phyloP scores from a whole-genome alignment of 2,329 filamentous ascomycete species.

The Ophiosphaerella herpotricha region DNA sequence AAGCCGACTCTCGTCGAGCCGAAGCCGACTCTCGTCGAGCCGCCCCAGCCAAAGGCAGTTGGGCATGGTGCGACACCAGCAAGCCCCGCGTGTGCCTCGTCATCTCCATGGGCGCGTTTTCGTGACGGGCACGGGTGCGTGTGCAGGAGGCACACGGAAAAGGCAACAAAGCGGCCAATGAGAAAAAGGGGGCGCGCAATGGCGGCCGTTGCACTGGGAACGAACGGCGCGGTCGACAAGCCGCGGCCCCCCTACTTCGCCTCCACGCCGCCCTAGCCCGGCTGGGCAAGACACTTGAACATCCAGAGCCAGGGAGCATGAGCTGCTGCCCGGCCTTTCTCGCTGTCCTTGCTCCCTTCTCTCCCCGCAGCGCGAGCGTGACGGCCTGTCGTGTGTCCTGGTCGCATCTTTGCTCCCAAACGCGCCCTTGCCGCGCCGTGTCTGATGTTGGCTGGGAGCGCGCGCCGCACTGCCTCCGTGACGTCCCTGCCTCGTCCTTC shows the following conservation, averaged over 20 bases:
- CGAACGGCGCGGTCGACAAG: too few species aligned
- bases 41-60: too few species aligned
- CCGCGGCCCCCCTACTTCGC: slow-evolving; percentile 4
- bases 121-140: slow-evolving; percentile 8
- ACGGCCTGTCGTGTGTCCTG: neutral
- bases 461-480: slow-evolving; percentile 16
- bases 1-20: too few species aligned
- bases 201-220: slow-evolving; percentile 18
- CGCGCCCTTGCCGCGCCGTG: neutral
- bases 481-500: slow-evolving; percentile 28
- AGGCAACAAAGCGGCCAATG: slow-evolving; percentile 19
- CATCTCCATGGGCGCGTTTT: slow-evolving; percentile 7
- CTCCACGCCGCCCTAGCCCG: neutral
- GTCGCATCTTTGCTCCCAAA: neutral
- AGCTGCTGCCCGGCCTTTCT: slow-evolving; percentile 16
- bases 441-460: slow-evolving; percentile 7
- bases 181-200: slow-evolving; percentile 1
- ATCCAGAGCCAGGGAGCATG: neutral
- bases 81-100: neutral
- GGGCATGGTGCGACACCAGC: neutral
- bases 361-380: neutral
- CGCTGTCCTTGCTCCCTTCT: neutral
- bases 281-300: slow-evolving; percentile 6
- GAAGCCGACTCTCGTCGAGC: too few species aligned
- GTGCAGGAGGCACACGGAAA: slow-evolving; percentile 17